phyloP scores from a whole-genome alignment of 768 basidiomycete genomes.

The Leucosporidium scottii region DNA sequence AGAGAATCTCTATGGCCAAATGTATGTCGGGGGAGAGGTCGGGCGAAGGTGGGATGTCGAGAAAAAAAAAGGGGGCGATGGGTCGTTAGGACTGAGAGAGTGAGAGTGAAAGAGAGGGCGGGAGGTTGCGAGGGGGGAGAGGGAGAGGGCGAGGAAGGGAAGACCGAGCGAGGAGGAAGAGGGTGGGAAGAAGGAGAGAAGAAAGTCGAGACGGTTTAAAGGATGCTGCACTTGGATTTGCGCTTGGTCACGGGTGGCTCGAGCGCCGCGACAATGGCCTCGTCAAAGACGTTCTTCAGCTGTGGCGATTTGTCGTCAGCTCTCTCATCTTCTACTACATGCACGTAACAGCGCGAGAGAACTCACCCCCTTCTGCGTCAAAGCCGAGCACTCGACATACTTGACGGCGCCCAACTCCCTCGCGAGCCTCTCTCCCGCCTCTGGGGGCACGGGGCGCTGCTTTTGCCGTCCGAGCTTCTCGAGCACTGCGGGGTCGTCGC shows the following conservation, averaged over 20 bases:
- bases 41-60: too few relatives aligned
- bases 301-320: constrained; percentile 12
- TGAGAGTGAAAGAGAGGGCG: background rate
- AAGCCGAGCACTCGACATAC: constrained; percentile 96
- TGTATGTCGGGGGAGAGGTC: too few relatives aligned
- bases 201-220: constrained; percentile 48
- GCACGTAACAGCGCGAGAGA: background rate
- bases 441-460: constrained; percentile 79
- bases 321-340: background rate
- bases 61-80: too few relatives aligned
- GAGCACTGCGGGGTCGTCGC: constrained; percentile 84
- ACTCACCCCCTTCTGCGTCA: constrained; percentile 83
- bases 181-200: background rate
- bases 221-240: constrained; percentile 72
- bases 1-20: too few relatives aligned
- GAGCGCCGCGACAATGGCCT: constrained; percentile 97
- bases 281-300: constrained; percentile 99
- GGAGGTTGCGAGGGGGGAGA: background rate
- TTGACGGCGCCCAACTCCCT: constrained; percentile 96
- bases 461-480: constrained; percentile 96
- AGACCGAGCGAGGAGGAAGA: background rate
- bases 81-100: background rate
- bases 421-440: constrained; percentile 90
- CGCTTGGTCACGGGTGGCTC: constrained; percentile 90
- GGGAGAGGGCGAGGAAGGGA: background rate